Evolutionary conservation across 2,329 filamentous ascomycete species (phyloP).

Genomic region (Apiospora pterosperma): DNA sequence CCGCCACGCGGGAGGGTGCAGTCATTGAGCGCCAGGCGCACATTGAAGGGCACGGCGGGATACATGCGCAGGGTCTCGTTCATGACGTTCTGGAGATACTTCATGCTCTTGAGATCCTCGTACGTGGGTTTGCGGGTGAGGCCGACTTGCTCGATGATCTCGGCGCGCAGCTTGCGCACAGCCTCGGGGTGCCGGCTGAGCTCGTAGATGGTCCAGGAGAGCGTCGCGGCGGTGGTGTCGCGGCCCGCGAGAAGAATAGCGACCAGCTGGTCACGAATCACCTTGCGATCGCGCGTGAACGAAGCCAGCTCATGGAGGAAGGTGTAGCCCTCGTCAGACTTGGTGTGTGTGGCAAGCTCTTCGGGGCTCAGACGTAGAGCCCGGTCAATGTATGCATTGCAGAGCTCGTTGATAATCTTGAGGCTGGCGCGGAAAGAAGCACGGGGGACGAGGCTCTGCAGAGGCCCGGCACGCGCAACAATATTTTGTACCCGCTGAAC

Average conservation of each 20-base stretch:
- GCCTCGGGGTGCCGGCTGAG: constrained; percentile 67
- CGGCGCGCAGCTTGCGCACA: constrained; percentile 65
- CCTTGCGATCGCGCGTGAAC: constrained; percentile 68
- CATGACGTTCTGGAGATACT: constrained; percentile 70
- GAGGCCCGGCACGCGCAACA: constrained; percentile 60
- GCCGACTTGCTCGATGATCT: constrained; percentile 69
- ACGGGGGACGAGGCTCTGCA: constrained; percentile 62
- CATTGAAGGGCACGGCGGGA: constrained; percentile 76
- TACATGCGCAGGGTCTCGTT: constrained; percentile 78
- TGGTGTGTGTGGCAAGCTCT: constrained; percentile 71
- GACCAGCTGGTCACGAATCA: constrained; percentile 81
- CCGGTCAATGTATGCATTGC: constrained; percentile 73
- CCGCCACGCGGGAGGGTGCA: constrained; percentile 73
- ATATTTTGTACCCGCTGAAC: constrained; percentile 73
- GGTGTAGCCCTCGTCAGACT: constrained; percentile 70
- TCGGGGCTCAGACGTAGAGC: constrained; percentile 65
- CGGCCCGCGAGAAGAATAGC: constrained; percentile 79
- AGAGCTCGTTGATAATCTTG: constrained; percentile 69
- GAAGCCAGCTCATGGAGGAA: constrained; percentile 83
- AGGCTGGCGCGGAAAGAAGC: constrained; percentile 61
- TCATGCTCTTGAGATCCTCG: constrained; percentile 81
- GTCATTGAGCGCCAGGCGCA: constrained; percentile 67
- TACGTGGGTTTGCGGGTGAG: constrained; percentile 64
- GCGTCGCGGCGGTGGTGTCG: constrained; percentile 80
- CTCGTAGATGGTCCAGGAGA: constrained; percentile 83